Evolutionary conservation across 768 basidiomycete genomes (phyloP), one percentile per base, ranked within the genome.

Genomic region (Harrya chromipes): DNA sequence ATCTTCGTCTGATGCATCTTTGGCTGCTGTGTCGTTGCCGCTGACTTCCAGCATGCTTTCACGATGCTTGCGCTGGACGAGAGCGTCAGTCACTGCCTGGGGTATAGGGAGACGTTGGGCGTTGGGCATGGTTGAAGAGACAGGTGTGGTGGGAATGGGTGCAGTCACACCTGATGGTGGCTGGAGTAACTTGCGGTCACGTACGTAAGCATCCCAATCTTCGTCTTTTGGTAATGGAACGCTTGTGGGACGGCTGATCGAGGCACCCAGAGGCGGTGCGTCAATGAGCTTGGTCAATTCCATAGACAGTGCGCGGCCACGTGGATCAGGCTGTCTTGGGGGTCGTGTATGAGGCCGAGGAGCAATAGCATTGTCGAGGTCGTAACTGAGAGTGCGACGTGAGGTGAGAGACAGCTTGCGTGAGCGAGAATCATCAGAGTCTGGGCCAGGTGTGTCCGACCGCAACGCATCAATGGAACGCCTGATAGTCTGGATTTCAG

Each of bases 131-230:
- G 65, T 55, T 3, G 73, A 53, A 46, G 70, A 61, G 39, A 71
- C 56, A 23, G 78, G 73, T 8, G 80, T 79, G n/a, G 85, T 82
- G 6, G 75, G 70, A 59, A 93, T 91, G 1, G 90, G 89, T n/a
- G 83, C 75, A 14, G 89, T 81, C 38, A 90, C 78, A 7, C 90
- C 89, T 17, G 84, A 78, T 10, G 90, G 90, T 37, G 91, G 90
- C 59, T 90, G 87, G 52, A 94, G 69, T 14, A 97, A 74, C 62
- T 87, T 90, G 47, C 93, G 81, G 43, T 94, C 90, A 39, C 82
- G 83, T 42, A 93, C 78, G 65, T 97, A 95, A 38, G 78, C 70
- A 54, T 94, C 87, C 93, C 93, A 97, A 55, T 88, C 84, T n/a
- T 80, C 76, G 37, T 87, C 82, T 42, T 78, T 62, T 5, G 40